Base-by-base conservation (phyloP, 352 stramenopile species). In the Globisporangium orthogonon region DNA sequence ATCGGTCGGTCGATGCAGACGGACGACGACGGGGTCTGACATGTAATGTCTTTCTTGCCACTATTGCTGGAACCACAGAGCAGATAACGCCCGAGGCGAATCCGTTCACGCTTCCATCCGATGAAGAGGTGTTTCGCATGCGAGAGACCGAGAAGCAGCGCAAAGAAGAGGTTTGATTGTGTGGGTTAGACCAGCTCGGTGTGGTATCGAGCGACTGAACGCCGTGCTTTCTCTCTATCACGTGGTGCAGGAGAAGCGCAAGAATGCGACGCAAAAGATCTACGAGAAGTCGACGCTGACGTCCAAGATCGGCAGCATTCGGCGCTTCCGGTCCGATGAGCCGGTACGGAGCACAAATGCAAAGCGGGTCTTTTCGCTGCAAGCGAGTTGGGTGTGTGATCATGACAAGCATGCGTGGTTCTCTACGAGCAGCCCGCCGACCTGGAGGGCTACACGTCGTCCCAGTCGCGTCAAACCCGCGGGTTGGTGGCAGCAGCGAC, bases 111-210 rank as follows among this genome's bases (percentile, higher is more conserved):
- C 78, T 98, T 40, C 93, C 93, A 10, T 89, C 78, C 41, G 94
- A 98, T 81, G 94, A 98, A 53, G 88, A 98, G 68, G 86, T 98
- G 33, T 98, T 98, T 56, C 85, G 83, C 52, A 93, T 97, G 71
- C 86, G 91, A 39, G 91, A 98, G 63, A 88, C 89, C 40, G 86
- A 97, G 61, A 90, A 86, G 58, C 77, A 90, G 65, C 71, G 75
- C 44, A 96, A 96, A 50, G 76, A 94, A 50, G 75, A 96, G 60
- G 74, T 75, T 5, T 46, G 41, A 28, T 46, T 5, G 17, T 9
- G 14, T 23, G 23, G 17, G 40, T 45, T 18, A 4, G 40, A 45
- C 10, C 10, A n/a, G 40, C 13, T n/a, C 4, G 40, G 10, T 13
- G 40, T n/a, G 4, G 40, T 4, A 13, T 15, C 4, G 40, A n/a